Conservation (phyloP, 1,284 basidiomycete species). For the Macrocystidia cucumis region DNA sequence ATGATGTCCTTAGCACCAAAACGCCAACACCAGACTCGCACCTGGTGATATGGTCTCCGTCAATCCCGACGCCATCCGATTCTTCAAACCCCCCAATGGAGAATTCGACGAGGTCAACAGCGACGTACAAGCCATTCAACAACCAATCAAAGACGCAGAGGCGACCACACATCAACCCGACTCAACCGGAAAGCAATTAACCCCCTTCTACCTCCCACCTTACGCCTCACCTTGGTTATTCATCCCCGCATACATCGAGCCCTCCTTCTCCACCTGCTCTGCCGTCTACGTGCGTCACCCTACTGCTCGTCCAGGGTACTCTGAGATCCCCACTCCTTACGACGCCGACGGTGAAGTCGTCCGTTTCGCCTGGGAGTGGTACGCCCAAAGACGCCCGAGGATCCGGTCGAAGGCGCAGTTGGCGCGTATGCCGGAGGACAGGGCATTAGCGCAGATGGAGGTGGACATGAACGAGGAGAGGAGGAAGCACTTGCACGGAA, state of each 20-base stretch:
- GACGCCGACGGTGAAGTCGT: constrained; percentile 90
- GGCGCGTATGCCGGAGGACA: constrained; percentile 64
- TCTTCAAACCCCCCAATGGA: constrained; percentile 46
- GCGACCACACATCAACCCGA: constrained; percentile 4
- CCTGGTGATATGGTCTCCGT: constrained; percentile 95
- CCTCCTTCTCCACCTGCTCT: constrained; percentile 88
- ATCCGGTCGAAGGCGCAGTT: constrained; percentile 64
- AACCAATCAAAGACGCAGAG: constrained; percentile 7
- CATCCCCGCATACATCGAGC: constrained; percentile 92
- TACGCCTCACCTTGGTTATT: constrained; percentile 92
- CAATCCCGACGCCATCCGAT: constrained; percentile 74
- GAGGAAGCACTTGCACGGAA: constrained; percentile 8
- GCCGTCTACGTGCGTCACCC: constrained; percentile 94
- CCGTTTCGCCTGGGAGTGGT: constrained; percentile 90
- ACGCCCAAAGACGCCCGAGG: constrained; percentile 64
- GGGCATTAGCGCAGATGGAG: constrained; percentile 25
- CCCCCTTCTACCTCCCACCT: constrained; percentile 82
- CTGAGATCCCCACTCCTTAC: constrained; percentile 90
- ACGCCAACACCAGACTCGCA: constrained; percentile 86
- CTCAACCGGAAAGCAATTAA: constrained; percentile 25
- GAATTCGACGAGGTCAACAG: constrained; percentile 23
- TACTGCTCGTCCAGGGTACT: constrained; percentile 87
- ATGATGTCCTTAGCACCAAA: constrained; percentile 49
- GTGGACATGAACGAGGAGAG: constrained; percentile 18
- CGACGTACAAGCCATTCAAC: constrained; percentile 5